Base-by-base conservation (phyloP, 495 filamentous ascomycete species). In the Penicillium robsamsonii region DNA sequence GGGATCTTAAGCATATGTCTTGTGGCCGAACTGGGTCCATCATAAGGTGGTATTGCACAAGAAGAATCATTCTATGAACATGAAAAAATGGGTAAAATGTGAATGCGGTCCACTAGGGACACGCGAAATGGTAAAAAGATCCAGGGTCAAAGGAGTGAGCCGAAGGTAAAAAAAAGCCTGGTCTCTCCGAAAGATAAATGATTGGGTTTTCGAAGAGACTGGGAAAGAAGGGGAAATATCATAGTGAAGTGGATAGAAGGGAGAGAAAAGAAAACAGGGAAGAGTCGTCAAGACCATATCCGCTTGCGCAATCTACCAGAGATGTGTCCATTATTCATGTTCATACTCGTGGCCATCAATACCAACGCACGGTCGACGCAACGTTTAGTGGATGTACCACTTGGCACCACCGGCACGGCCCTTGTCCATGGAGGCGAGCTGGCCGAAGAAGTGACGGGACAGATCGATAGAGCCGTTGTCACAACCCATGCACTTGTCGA, bases 401-500 rank as follows among this genome's bases (percentile, higher is more conserved):
- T 64, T 61, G n/a, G 66, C 70, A 46, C 60, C 68, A 41, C 17
- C 17, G 53, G 73, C 33, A 57, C 73, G 69, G 38, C 75, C 75
- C 30, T 51, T 67, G 15, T 29, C 44, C 4, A 69, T 45, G 24
- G 51, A 48, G 24, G 70, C 70, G 18, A 82, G 43, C 37, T 68
- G 49, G 8, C 59, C 51, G 66, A 79, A 82, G 46, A 79, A 63
- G 53, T 67, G 60, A 24, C 69, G 68, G 9, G 78, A 79, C 59
- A 80, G 66, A 61, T 82, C 79, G 43, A 82, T 67, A 46, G 71
- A 73, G 58, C 41, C 46, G 50, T 66, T 57, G 53, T 70, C 54
- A 64, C 89, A 92, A 64, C 87, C 86, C 67, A 81, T 81, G 77
- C 89, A 93, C 74, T 89, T 88, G 79, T 93, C 89, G 40, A 82